Evolutionary conservation across 2,329 filamentous ascomycete genomes (phyloP), one percentile per base, ranked within the genome.

Genomic region (Fusarium tuaranense): DNA sequence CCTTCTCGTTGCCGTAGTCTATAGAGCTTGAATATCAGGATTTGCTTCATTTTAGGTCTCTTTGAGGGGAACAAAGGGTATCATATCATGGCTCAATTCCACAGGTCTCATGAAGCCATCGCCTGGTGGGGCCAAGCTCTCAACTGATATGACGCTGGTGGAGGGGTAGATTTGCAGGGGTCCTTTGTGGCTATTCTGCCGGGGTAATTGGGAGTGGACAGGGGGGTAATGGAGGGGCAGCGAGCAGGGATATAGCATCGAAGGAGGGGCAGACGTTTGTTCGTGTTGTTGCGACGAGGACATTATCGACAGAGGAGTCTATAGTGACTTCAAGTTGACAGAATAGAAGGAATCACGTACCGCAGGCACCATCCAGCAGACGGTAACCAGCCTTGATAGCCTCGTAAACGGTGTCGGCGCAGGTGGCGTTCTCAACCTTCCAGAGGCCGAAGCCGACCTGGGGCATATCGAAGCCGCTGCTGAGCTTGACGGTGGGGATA

Each of bases 1-100:
- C 93, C 77, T 90, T 90, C 84, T 96, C 94, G 82, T 96, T 96
- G 79, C 93, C 93, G 84, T 97, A 96, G 84, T 95, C 93, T 94
- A 22, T 65, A n/a, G 30, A n/a, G 7, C 30, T 12, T 41, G 8
- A 12, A 30, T 20, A 27, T 76, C 55, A 76, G 74, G 41, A 38
- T 34, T n/a, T 63, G 44, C 10, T 44, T 44, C n/a, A 38, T 9
- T 7, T 57, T 63, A 22, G 55, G 14, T 44, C 20, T 8, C 44
- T 60, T 59, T 57, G 60, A 44, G 25, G 22, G 18, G 18, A n/a
- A 51, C 53, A 14, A 20, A 58, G 14, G 10, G 18, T 59, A 10
- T 38, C 55, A 59, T 36, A 30, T 30, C 25, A 59, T 39, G 44
- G 13, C 14, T 20, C 55, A 61, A 18, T 51, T 13, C 41, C 41